Base-by-base conservation (phyloP, 2,329 filamentous ascomycete genomes). In the Aspergillus carbonarius region DNA sequence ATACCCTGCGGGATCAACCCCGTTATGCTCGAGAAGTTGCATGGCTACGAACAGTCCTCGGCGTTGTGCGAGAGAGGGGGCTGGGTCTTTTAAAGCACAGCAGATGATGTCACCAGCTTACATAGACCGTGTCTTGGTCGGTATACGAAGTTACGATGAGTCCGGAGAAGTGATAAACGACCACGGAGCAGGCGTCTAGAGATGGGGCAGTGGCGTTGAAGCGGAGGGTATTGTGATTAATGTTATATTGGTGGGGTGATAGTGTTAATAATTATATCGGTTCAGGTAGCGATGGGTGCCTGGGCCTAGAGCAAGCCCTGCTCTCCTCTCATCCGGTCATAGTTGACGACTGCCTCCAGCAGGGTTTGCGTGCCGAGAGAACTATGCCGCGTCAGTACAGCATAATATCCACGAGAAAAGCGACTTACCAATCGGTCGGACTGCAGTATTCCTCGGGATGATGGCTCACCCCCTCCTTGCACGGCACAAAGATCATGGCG, bases 401-500 rank as follows among this genome's bases (percentile, higher is more conserved):
- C 0, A 17, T 3, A 17, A 2, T 1, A 3, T 27, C 3, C 1
- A n/a, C 17, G 1, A 4, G 30, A 1, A 1, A 1, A 23, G 8
- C 6, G 8, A 68, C 68, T 61, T 63, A 72, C 69, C 69, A 72
- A 54, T 73, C 63, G 20, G 83, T 81, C 0, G 78, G 77, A n/a
- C 74, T 79, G 27, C 82, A 82, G 61, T 83, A 85, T 65, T 86
- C 85, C 12, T 79, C 75, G 3, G 85, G 84, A 62, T 86, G 81
- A 66, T 87, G 84, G 60, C 81, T 84, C 17, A 87, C 74, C 0
- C 85, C 85, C 57, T 84, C 79, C 64, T 75, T 77, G 58, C 82
- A 85, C 9, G 84, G 83, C 6, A 86, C 82, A 60, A 87, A 87
- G n/a, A 87, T 85, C 84, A 87, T 87, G 15, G 81, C 79, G 3